Conservation (phyloP, 2,329 filamentous ascomycete genomes). For the Fusarium clavum region DNA sequence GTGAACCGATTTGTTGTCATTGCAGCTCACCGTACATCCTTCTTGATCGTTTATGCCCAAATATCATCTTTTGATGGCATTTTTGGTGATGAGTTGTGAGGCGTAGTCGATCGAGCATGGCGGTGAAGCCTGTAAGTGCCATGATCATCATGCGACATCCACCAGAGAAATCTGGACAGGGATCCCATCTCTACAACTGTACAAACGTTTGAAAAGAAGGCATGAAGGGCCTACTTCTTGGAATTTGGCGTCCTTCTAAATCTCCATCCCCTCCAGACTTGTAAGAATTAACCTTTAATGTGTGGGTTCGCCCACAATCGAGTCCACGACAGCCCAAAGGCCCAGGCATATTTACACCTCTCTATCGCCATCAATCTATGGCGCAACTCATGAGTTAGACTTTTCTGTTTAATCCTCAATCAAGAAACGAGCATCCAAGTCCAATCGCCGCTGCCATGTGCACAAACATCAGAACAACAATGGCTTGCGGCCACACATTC, state of each 20-base stretch:
- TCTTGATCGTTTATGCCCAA: not conserved
- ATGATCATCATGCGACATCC: constrained; percentile 41
- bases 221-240: constrained; percentile 10
- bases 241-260: constrained; percentile 4
- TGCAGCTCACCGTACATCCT: not conserved
- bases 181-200: constrained; percentile 27
- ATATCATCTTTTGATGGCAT: not conserved
- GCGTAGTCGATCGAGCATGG: constrained; percentile 27
- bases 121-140: constrained; percentile 33
- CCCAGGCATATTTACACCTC: not conserved
- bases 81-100: constrained; percentile 14
- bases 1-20: constrained; percentile 7
- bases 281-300: constrained; percentile 7
- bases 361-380: not conserved
- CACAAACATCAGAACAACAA: constrained; percentile 40
- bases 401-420: not conserved
- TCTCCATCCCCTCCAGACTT: not conserved
- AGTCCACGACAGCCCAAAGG: not conserved
- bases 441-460: constrained; percentile 39
- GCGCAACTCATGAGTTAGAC: not conserved
- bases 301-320: constrained; percentile 9
- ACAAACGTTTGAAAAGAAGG: constrained; percentile 21
- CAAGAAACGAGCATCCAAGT: not conserved
- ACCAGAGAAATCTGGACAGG: constrained; percentile 28
- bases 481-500: constrained; percentile 46